Evolutionary conservation across 495 filamentous ascomycete genomes (phyloP).

Genomic region (Penicillium herquei): DNA sequence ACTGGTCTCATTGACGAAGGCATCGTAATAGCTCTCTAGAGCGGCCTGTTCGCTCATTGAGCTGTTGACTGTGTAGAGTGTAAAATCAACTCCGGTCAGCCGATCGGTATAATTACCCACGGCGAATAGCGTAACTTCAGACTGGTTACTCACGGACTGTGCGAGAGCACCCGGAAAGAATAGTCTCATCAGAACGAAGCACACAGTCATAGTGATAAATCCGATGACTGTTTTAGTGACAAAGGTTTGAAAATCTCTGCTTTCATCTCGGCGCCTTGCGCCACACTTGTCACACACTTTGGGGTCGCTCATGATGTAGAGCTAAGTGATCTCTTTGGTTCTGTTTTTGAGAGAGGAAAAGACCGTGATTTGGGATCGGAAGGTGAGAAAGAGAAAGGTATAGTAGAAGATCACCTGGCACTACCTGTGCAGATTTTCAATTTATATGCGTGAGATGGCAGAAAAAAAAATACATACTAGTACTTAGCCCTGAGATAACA

Average conservation of each 20-base stretch:
- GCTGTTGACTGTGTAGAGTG: neutral
- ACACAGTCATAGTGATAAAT: neutral
- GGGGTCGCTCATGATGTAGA: neutral
- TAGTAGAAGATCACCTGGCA: too few relatives aligned
- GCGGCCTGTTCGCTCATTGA: too few relatives aligned
- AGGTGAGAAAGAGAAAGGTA: too few relatives aligned
- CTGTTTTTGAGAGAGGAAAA: neutral
- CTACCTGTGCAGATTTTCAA: too few relatives aligned
- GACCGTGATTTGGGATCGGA: neutral
- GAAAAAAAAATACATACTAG: too few relatives aligned
- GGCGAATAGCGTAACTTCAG: neutral
- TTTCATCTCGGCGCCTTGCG: neutral
- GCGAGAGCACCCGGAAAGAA: neutral
- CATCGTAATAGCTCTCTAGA: neutral
- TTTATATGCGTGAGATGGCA: too few relatives aligned
- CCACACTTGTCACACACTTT: neutral
- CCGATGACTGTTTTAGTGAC: constrained; percentile 1
- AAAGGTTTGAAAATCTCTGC: neutral
- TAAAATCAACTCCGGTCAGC: neutral
- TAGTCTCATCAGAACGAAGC: neutral
- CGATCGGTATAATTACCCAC: neutral
- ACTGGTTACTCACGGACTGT: neutral
- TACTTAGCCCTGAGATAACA: too few relatives aligned
- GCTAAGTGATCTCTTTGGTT: neutral
- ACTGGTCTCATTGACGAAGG: neutral